Base-by-base conservation (phyloP, 371 early-diverging fungal species). In the Mucor mucedo region DNA sequence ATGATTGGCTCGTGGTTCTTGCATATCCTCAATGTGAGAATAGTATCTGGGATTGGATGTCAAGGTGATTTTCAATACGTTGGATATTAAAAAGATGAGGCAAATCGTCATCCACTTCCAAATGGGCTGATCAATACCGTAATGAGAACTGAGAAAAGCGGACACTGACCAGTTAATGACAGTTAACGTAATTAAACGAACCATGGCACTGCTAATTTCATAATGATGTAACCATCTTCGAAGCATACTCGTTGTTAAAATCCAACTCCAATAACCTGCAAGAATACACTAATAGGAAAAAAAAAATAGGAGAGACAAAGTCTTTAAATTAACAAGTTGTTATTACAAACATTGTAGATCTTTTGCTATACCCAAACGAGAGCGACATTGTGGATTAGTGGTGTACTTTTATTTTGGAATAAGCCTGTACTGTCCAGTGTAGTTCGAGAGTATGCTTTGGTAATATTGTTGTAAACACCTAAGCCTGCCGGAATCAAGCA, bases 61-160 rank as follows among this genome's bases (percentile, higher is more conserved):
- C 42, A 78, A 55, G 10, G 68, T 61, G 41, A 77, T 63, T 50
- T 77, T 78, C 21, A 78, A 58, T 0, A 81, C 55, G 41, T 81
- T 77, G 33, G 65, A 71, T 5, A 75, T 50, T 10, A 81, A 63
- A 6, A 86, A 66, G 16, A 85, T 79, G 40, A 82, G 63, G 29
- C 85, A 83, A 29, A 79, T 75, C 10, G 80, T 78, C 80, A 88
- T 85, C 87, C 88, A 88, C 14, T 81, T 76, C 85, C 85, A 84
- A 49, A 84, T 75, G 13, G 87, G 87, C 30, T 86, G 78, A 67
- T 85, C 84, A 5, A 68, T 72, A 10, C 87, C 87, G 73, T 82
- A 85, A 38, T 75, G 71, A 8, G 82, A 81, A n/a, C 66, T 75
- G 33, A 82, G 68, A 63, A 77, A 85, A 27, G 82, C 82, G 29